Evolutionary conservation across 768 basidiomycete genomes (phyloP), one percentile per base, ranked within the genome.

Genomic region (Porphyrellus cyaneotinctus): DNA sequence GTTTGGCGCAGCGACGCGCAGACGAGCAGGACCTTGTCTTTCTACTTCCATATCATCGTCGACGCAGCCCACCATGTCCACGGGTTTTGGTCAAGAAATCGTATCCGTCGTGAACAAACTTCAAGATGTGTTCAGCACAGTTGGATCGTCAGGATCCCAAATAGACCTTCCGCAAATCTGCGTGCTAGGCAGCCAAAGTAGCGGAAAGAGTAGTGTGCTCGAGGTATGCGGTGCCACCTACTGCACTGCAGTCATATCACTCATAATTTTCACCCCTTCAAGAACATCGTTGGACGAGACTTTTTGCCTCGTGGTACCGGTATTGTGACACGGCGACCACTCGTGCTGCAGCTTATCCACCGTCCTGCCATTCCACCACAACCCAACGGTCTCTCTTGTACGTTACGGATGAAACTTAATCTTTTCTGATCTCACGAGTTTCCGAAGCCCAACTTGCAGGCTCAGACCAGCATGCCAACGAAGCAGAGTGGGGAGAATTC

Each of bases 401-500:
- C 35, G 78, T 73, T 30, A 36, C 46, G 42, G 36, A 33, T 44
- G 13, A 41, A 37, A 51, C 8, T 31, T 12, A 18, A 15, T 11
- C 22, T 38, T 39, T 44, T 15, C 48, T 49, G 9, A 17, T 51
- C 54, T 53, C 32, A 49, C n/a, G 30, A 33, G 48, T 42, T 47
- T 30, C 30, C 39, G 8, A 62, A 59, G 64, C 67, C 54, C 62
- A 63, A 60, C 54, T 66, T 74, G 76, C 72, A 53, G 75, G 76
- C 12, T 67, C 72, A 28, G 89, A 90, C 73, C 84, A 87, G 56
- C 76, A 81, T 26, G 91, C 88, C 71, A 98, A 98, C 68, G 77
- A 84, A 50, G 85, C 97, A 61, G 97, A 98, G 71, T 99, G 97
- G 97, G 97, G 95, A 62, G 97, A 99, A 72, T 99, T 99, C 79